Evolutionary conservation across 1,284 basidiomycete species (phyloP), one percentile per base, ranked within the genome.

Genomic region (Apiotrichum sp.): DNA sequence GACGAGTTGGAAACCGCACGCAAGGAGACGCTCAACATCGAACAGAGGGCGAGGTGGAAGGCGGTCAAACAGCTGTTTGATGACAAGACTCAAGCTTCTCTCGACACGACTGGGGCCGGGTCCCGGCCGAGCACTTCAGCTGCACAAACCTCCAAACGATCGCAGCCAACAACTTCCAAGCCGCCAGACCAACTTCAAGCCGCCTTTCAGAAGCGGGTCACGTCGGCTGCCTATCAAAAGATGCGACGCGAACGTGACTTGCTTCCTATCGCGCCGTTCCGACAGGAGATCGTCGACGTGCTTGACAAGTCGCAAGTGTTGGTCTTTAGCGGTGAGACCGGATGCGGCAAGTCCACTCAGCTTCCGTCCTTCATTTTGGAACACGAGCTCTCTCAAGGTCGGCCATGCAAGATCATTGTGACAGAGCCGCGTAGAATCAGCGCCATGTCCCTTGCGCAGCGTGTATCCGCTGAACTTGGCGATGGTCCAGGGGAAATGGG

Each of bases 291-390:
- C 52, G 78, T 90, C 22, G 78, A 83, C 5, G 81, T 82, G 0
- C 77, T 98, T 46, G 85, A 88, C 47, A 75, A 79, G n/a, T 85
- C 86, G 5, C 93, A 96, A 68, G 83, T 97, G 14, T 80, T 98
- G 41, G 93, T 98, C 0, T 80, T 99, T 1, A 95, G 92, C 67
- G 96, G 96, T 45, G 96, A 98, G 78, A 99, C 96, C 4, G 96
- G 96, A 65, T 99, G 92, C 68, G 96, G 95, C 13, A 99, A 99
- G 78, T 97, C 93, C 1, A 98, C 96, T 0, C 96, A 98, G 78
- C 83, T 98, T 3, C 96, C 96, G 1, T 83, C 89, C 0, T 98
- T 92, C 78, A 88, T 98, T 58, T 81, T 99, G 8, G 96, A 99
- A 73, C 85, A 96, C 69, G 86, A 89, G 52, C 82, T 98, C 14